phyloP scores from a whole-genome alignment of 2,329 filamentous ascomycete species.

The Ceratocystis smalleyi region DNA sequence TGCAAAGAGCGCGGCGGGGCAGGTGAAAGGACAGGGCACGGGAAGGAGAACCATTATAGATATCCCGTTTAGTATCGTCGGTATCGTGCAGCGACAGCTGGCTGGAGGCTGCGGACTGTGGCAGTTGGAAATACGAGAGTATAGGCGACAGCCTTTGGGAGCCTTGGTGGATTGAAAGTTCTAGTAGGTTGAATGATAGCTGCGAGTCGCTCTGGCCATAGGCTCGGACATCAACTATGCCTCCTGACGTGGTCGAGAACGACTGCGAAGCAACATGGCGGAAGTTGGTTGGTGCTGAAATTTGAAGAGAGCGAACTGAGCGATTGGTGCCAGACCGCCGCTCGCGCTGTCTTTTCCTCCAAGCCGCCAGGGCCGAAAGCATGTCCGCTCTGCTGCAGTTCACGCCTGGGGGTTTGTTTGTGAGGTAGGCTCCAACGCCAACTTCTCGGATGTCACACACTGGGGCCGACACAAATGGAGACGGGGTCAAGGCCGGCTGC shows the following conservation, averaged over 20 bases:
- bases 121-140: conserved; percentile 34
- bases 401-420: conserved; percentile 20
- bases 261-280: conserved; percentile 28
- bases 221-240: neutral
- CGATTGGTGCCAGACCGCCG: conserved; percentile 7
- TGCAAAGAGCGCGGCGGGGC: conserved; percentile 27
- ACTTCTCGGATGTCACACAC: conserved; percentile 23
- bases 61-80: conserved; percentile 4
- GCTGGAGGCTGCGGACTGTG: conserved; percentile 13
- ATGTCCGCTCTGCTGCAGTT: conserved; percentile 19
- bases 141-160: conserved; percentile 39
- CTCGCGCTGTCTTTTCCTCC: conserved; percentile 22
- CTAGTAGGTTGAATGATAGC: conserved; percentile 36
- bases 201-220: conserved; percentile 21
- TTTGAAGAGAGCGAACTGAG: conserved; percentile 34
- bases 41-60: conserved; percentile 2
- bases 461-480: conserved; percentile 20
- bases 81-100: conserved; percentile 11
- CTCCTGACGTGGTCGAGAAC: conserved; percentile 6
- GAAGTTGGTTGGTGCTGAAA: conserved; percentile 45
- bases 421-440: conserved; percentile 22
- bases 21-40: conserved; percentile 38
- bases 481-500: conserved; percentile 8
- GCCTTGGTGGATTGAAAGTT: conserved; percentile 36
- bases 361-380: conserved; percentile 23